These are phyloP conservation scores for Thozetella sp. DNA, from an alignment of 495 filamentous ascomycete species.

Conservation along the genomic window DNA sequence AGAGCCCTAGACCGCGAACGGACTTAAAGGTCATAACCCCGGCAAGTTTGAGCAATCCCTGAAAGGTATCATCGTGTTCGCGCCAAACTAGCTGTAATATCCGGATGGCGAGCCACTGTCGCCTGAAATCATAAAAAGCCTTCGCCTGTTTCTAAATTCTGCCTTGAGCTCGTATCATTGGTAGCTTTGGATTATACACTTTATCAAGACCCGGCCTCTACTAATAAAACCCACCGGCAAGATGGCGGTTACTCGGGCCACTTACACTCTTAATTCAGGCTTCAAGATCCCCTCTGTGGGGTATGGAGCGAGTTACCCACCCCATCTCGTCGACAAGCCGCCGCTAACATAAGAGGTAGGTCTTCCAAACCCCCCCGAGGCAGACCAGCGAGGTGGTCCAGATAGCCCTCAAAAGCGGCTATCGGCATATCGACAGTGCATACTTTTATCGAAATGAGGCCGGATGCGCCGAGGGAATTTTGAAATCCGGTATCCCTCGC, in stretches of 20 bases:
- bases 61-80: not conserved
- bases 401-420: not conserved
- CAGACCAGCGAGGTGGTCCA: not conserved
- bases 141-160: too few relatives aligned
- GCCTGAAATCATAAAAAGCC: not conserved
- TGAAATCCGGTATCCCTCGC: not conserved
- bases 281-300: not conserved
- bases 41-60: not conserved
- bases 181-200: not conserved
- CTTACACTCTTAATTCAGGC: not conserved
- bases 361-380: not conserved
- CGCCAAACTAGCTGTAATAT: not conserved
- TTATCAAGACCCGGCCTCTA: not conserved
- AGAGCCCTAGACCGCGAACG: not conserved
- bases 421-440: not conserved
- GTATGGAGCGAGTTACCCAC: not conserved
- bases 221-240: not conserved
- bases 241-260: not conserved
- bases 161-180: not conserved
- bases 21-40: not conserved
- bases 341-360: not conserved
- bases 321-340: not conserved
- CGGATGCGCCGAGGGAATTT: not conserved
- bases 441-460: not conserved
- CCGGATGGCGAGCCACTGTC: not conserved